These are phyloP conservation scores for Irpex sp. DNA, from an alignment of 1,284 basidiomycete genomes.

Conservation along the genomic window DNA sequence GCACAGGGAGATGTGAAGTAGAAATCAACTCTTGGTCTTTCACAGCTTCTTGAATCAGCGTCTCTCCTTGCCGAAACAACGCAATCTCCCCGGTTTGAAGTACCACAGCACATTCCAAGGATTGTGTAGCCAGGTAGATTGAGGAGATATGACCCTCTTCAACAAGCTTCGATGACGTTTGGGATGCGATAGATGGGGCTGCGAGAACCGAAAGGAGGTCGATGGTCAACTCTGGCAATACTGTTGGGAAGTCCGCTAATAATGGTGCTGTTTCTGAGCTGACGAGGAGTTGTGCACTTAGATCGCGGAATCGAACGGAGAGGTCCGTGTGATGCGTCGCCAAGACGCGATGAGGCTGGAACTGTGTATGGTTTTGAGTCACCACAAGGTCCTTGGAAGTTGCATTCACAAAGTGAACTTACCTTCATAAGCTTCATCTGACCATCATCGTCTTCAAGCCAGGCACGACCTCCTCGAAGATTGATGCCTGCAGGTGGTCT, in stretches of 20 bases:
- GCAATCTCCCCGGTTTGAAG: slow-evolving; percentile 64
- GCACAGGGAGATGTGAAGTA: slow-evolving; percentile 38
- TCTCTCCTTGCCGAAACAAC: slow-evolving; percentile 45
- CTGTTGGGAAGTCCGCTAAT: slow-evolving; percentile 52
- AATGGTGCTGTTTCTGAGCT: slow-evolving; percentile 37
- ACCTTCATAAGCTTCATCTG: slow-evolving; percentile 50
- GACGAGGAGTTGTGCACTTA: slow-evolving; percentile 62
- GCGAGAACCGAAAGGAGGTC: slow-evolving; percentile 46
- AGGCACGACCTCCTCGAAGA: slow-evolving; percentile 48
- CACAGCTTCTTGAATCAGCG: slow-evolving; percentile 20
- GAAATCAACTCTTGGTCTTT: slow-evolving; percentile 42
- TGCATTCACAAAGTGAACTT: slow-evolving; percentile 3
- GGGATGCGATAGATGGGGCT: slow-evolving; percentile 35
- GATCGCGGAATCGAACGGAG: slow-evolving; percentile 63
- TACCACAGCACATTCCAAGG: slow-evolving; percentile 61
- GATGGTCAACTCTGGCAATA: slow-evolving; percentile 59
- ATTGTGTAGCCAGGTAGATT: slow-evolving; percentile 56
- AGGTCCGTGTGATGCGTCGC: slow-evolving; percentile 61
- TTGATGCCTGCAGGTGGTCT: slow-evolving; percentile 23
- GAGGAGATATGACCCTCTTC: slow-evolving; percentile 41
- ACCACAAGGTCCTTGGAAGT: neutral
- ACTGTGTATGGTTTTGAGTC: slow-evolving; percentile 29
- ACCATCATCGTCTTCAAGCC: slow-evolving; percentile 38
- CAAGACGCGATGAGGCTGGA: slow-evolving; percentile 63
- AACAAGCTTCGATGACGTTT: slow-evolving; percentile 26